Base-by-base conservation (phyloP, 176 grass and related monocot genomes). In the Rhynchospora tenuis region DNA sequence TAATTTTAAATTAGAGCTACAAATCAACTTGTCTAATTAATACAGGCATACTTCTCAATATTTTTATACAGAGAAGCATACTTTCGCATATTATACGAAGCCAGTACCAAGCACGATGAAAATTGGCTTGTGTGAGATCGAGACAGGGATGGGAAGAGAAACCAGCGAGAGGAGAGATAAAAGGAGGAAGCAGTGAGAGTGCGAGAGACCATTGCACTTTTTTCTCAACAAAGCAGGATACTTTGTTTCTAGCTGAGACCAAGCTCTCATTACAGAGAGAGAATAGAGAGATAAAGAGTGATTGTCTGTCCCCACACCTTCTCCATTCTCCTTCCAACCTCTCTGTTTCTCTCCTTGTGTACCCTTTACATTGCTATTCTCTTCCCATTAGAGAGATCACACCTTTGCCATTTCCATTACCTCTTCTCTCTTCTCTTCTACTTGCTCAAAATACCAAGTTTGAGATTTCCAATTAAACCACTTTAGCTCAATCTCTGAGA, bases 301-400 rank as follows among this genome's bases (percentile, higher is more conserved):
- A 54, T 16, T 20, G 10, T 71, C 44, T 71, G 38, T 71, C 38
- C 44, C 69, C 44, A 73, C 69, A 50, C 23, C 47, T 28, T 54
- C 45, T 75, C 72, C 72, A 75, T 75, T 75, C 72, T 75, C 72
- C 47, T 51, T 75, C 47, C 47, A 75, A 54, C 70, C 44, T 45
- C 67, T 71, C 42, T 71, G 67, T 42, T 38, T 66, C 27, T 1
- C 16, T 67, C 64, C 28, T 26, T 29, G 7, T n/a, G 6, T 38
- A 68, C 64, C 31, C 17, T 46, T 46, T 73, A 14, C 69, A 73
- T 73, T 73, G 69, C 69, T 50, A 73, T 11, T 73, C 43, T 45
- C 7, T 22, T 66, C 64, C 15, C 14, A 26, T 19, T 46, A 22
- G n/a, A 73, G 44, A 48, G 69, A 50, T 50, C 44, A 73, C 69